phyloP scores from a whole-genome alignment of 1,284 basidiomycete genomes.

The Abortiporus biennis region DNA sequence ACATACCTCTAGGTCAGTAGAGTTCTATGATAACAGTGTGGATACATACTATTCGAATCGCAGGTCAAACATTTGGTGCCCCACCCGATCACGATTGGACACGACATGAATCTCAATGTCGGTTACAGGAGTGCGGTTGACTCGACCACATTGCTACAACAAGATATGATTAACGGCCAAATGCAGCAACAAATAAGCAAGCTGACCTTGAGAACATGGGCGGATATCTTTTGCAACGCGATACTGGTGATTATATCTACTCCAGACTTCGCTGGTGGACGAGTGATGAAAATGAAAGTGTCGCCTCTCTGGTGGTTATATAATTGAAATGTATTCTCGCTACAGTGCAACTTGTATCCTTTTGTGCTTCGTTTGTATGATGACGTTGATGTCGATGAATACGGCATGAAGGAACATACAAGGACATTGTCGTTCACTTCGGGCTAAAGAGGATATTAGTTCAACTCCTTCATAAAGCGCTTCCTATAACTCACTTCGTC shows the following conservation, averaged over 20 bases:
- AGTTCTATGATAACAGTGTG: not conserved
- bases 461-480: not conserved
- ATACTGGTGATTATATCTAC: constrained; percentile 50
- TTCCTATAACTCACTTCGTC: constrained; percentile 35
- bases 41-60: constrained; percentile 57
- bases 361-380: constrained; percentile 42
- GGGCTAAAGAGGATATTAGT: constrained; percentile 18
- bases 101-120: constrained; percentile 61
- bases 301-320: constrained; percentile 45
- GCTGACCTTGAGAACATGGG: constrained; percentile 41
- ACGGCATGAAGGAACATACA: constrained; percentile 55
- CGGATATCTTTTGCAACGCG: constrained; percentile 55
- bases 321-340: constrained; percentile 47
- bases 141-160: constrained; percentile 49
- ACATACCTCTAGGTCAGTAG: not conserved
- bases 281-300: constrained; percentile 53
- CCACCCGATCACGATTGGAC: constrained; percentile 57
- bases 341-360: constrained; percentile 50
- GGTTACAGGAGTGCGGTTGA: constrained; percentile 43
- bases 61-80: constrained; percentile 59
- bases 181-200: not conserved
- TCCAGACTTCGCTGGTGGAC: constrained; percentile 37
- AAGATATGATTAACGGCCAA: not conserved
- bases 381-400: constrained; percentile 38
- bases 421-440: constrained; percentile 53